phyloP scores from a whole-genome alignment of 2,329 filamentous ascomycete species.

The Teratosphaeria viscida region DNA sequence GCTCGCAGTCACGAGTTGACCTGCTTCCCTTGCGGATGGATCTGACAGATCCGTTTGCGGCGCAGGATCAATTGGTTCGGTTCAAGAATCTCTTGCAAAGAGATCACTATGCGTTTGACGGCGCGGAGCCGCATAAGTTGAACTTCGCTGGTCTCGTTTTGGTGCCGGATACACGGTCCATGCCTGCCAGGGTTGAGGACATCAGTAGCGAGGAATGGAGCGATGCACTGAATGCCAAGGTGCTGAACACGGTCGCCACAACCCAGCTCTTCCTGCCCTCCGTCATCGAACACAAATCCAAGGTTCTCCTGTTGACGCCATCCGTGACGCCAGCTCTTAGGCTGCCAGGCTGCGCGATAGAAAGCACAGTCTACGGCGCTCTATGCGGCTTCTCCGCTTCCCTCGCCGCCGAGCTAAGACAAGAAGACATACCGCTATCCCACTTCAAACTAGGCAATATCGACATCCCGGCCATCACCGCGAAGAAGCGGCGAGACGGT shows the following conservation, averaged over 20 bases:
- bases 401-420: conserved; percentile 65
- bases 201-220: conserved; percentile 76
- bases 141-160: conserved; percentile 71
- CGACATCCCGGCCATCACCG: conserved; percentile 59
- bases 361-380: conserved; percentile 75
- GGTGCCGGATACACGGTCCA: conserved; percentile 61
- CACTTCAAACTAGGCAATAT: conserved; percentile 88
- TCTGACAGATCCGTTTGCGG: conserved; percentile 62
- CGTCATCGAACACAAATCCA: conserved; percentile 45
- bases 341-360: conserved; percentile 72
- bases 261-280: conserved; percentile 69
- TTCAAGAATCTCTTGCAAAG: conserved; percentile 63
- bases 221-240: conserved; percentile 82
- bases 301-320: conserved; percentile 68
- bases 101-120: conserved; percentile 65
- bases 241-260: conserved; percentile 79
- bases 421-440: conserved; percentile 66
- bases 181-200: conserved; percentile 75
- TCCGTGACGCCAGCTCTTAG: conserved; percentile 70
- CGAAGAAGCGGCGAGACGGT: conserved; percentile 27
- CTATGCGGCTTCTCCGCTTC: conserved; percentile 79
- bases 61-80: conserved; percentile 57
- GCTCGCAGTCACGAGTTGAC: conserved; percentile 66
- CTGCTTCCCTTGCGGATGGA: conserved; percentile 75
- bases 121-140: conserved; percentile 65